Evolutionary conservation across 1,284 basidiomycete species (phyloP).

Genomic region (Ustilago lituana): DNA sequence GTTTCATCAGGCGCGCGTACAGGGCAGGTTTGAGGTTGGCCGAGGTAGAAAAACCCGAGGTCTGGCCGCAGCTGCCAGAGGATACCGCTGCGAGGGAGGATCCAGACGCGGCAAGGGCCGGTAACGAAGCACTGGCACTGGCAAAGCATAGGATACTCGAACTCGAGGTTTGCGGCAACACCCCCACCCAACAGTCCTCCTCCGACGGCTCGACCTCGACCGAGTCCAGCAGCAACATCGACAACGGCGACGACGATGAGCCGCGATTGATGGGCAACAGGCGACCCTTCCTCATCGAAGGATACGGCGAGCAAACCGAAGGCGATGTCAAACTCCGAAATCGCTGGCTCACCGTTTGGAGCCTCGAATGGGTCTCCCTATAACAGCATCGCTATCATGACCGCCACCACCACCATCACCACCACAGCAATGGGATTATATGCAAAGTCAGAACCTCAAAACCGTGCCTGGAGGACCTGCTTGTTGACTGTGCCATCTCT

Average conservation of each 20-base stretch:
- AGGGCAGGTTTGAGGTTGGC: conserved; percentile 47
- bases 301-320: conserved; percentile 33
- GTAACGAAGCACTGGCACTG: conserved; percentile 25
- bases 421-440: conserved; percentile 19
- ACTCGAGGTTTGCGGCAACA: conserved; percentile 52
- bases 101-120: conserved; percentile 13
- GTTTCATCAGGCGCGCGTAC: conserved; percentile 53
- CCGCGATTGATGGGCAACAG: conserved; percentile 37
- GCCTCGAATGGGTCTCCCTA: conserved; percentile 25
- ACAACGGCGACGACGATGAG: conserved; percentile 13
- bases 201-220: neutral
- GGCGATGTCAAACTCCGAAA: conserved; percentile 46
- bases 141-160: conserved; percentile 47
- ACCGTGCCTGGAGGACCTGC: neutral
- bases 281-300: conserved; percentile 33
- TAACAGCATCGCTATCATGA: no score
- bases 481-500: conserved; percentile 36
- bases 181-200: conserved; percentile 18
- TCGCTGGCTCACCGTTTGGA: conserved; percentile 52
- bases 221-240: neutral
- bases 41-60: conserved; percentile 6
- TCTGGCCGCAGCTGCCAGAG: conserved; percentile 22
- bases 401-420: no score
- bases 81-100: neutral
- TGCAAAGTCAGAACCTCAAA: neutral